Percentiles rank a stretch among this genome's conserved stretches.
phyloP scores from a whole-genome alignment of 2,329 filamentous ascomycete species.

The Fusarium floridanum region DNA sequence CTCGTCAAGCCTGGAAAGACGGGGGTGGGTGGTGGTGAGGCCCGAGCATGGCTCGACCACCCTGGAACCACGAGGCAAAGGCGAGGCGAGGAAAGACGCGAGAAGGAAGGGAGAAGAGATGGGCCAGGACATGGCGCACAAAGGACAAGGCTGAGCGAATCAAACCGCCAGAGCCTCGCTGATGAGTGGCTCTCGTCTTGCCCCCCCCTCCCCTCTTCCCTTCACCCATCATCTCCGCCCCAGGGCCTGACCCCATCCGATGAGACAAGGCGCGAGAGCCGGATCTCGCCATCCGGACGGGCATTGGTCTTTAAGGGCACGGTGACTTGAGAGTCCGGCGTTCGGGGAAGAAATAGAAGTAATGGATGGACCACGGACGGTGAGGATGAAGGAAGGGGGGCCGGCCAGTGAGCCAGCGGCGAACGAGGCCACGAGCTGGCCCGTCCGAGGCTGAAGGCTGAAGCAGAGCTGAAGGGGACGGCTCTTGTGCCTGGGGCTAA shows the following conservation, averaged over 20 bases:
- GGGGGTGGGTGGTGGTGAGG: conserved; percentile 31
- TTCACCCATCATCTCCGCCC: conserved; percentile 31
- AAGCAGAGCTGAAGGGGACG: conserved; percentile 24
- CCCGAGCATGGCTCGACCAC: conserved; percentile 35
- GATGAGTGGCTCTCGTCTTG: conserved; percentile 21
- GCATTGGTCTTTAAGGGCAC: conserved; percentile 37
- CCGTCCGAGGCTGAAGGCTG: conserved; percentile 39
- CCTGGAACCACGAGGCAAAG: conserved; percentile 44
- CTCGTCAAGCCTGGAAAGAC: not conserved
- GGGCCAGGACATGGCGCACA: conserved; percentile 18
- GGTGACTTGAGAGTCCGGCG: conserved; percentile 25
- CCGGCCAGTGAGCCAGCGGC: not conserved
- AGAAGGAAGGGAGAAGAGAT: conserved; percentile 33
- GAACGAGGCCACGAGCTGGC: conserved; percentile 26
- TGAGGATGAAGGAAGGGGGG: conserved; percentile 4
- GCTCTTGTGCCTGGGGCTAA: conserved; percentile 31
- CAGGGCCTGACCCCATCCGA: conserved; percentile 14
- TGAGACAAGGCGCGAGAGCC: conserved; percentile 33
- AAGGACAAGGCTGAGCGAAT: conserved; percentile 45
- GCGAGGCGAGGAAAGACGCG: conserved; percentile 36
- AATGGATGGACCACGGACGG: not conserved
- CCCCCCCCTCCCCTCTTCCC: conserved; percentile 10
- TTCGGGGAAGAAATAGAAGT: conserved; percentile 18
- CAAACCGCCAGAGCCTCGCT: conserved; percentile 39
- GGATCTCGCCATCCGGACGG: conserved; percentile 35